phyloP scores from a whole-genome alignment of 148 eudicot genomes.

The Camellia sinensis region DNA sequence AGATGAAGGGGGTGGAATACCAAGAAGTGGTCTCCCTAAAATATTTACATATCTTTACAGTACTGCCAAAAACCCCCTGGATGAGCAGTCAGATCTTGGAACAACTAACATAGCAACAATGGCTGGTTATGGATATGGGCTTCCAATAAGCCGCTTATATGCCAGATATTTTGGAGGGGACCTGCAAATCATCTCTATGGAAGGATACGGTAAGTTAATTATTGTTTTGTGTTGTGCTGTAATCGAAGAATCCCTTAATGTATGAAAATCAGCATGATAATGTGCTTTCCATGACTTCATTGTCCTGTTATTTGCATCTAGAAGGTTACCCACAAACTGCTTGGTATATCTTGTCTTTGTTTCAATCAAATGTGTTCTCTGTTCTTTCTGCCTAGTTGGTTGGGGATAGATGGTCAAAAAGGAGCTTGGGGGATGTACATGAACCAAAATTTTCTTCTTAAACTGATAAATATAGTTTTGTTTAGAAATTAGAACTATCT shows the following conservation, averaged over 20 bases:
- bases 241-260: neutral
- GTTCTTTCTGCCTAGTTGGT: neutral
- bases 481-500: too few relatives aligned
- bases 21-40: constrained; percentile 89
- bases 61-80: constrained; percentile 79
- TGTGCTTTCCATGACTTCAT: too few relatives aligned
- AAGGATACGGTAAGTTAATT: constrained; percentile 75
- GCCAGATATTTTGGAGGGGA: constrained; percentile 98
- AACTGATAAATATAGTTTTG: too few relatives aligned
- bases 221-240: neutral
- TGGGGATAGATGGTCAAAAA: neutral
- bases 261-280: neutral
- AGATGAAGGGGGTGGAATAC: constrained; percentile 99
- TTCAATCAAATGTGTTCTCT: neutral
- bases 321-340: too few relatives aligned
- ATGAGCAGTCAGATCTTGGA: constrained; percentile 51
- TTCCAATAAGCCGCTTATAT: constrained; percentile 90
- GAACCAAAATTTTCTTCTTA: too few relatives aligned
- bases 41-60: constrained; percentile 97
- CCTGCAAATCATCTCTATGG: constrained; percentile 94
- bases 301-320: too few relatives aligned
- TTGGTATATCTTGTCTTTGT: too few relatives aligned
- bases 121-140: constrained; percentile 98
- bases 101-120: constrained; percentile 59
- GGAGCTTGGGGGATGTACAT: too few relatives aligned